Evolutionary conservation across 1,139 yeast genomes (phyloP), one percentile per base, ranked within the genome.

Genomic region (Pichia inconspicua): DNA sequence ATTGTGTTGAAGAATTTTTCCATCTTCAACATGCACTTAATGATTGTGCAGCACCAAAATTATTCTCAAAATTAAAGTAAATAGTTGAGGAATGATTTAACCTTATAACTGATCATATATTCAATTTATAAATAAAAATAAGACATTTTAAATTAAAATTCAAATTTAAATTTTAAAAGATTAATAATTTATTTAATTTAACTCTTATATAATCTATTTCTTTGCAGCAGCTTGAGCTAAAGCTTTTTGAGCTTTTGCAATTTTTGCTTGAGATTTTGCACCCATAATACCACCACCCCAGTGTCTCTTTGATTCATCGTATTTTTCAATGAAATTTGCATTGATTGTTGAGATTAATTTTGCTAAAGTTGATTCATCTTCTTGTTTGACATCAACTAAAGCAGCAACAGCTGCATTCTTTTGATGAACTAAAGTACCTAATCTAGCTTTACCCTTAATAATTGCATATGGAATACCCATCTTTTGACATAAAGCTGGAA

Each of bases 281-380:
- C 97, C 97, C 80, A 92, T 78, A 73, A 86, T 69, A 81, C 97
- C 97, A 79, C 98, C 97, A 82, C 97, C 97, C 97, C 97, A 90
- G 84, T 88, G 95, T 78, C 87, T 88, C 81, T 95, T 90, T 71
- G 78, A 70, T 64, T 90, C 97, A 67, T 90, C 97, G 83, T 83
- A 87, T 76, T 88, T 87, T 68, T 86, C 95, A 65, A 75, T 71
- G 75, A 82, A 90, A 92, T 88, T 89, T 61, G 95, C 84, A 74
- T 87, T 82, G 72, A 92, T 80, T 69, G 97, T 84, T 55, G 96
- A 84, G 64, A 90, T 79, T 67, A 90, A 81, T 73, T 88, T 85
- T 61, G 97, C 87, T 65, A 90, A 82, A 69, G 88, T 90, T 68
- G 95, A 80, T 77, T 88, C 94, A 73, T 92, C 97, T 72, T 87